Evolutionary conservation across 176 grass and related monocot genomes (phyloP), one percentile per base, ranked within the genome.

Genomic region (Ensete glaucum): DNA sequence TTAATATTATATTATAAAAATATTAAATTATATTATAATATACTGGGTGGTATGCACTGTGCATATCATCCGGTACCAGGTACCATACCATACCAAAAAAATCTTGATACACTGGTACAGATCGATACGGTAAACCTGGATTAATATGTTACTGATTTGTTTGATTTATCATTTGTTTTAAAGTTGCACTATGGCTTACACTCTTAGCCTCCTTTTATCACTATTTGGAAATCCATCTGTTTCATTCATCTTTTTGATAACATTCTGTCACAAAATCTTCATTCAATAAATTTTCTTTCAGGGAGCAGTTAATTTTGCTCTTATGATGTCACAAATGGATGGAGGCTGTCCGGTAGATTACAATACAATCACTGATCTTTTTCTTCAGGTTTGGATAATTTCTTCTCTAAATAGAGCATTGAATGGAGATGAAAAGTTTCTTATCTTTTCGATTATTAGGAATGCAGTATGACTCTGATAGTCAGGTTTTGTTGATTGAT

Each of bases 321-420:
- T 96, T 53, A 96, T 96, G 93, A 92, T 96, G 93, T 97, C 94
- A 84, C 94, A 97, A 89, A 97, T 93, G 94, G 94, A 97, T 75
- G 94, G 86, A 43, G 93, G 93, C 17, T 96, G 93, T 69, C 93
- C 89, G 57, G 69, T 96, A 9, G 93, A 96, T 73, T 96, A 96
- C 66, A 96, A 96, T 67, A 96, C 89, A 13, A 96, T 96, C 50
- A 96, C 93, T 52, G 93, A 96, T 78, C 87, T 96, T 27, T 96
- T 96, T 85, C 93, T 96, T 79, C 93, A 96, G 93, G 93, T 96
- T 76, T 59, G 12, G 6, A 68, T 43, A 48, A 59, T 73, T 58
- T 83, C 9, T 77, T 60, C 65, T 52, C 69, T 34, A 34, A 34
- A 43, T 6, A 43, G 34, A 43, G 5, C 34, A 43, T 43, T 43